A percentile compares a stretch with the other conserved stretches of the same genome.
Conservation (phyloP, 371 early-diverging fungal species). For the Actinomortierella wolfii region DNA sequence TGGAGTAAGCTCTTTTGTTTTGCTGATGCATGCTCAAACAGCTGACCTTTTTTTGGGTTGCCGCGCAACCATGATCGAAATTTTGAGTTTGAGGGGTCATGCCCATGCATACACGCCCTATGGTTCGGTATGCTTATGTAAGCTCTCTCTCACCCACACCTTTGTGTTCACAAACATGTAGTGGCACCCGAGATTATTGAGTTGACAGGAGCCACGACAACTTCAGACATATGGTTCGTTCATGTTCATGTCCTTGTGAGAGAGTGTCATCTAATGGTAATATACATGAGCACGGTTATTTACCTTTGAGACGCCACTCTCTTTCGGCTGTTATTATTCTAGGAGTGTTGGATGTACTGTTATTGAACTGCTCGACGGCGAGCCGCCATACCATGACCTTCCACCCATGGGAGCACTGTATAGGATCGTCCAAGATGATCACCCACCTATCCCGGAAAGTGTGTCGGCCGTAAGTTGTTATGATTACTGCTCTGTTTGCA, state of each 20-base stretch:
- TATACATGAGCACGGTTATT: too few relatives aligned
- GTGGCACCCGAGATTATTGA: slow-evolving; percentile 90
- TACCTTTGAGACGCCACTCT: too few relatives aligned
- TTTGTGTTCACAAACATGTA: slow-evolving; percentile 48
- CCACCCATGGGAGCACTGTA: slow-evolving; percentile 89
- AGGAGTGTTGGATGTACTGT: slow-evolving; percentile 89
- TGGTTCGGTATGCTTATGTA: neutral
- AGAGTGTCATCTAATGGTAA: too few relatives aligned
- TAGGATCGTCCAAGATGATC: slow-evolving; percentile 89
- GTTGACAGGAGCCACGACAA: slow-evolving; percentile 73
- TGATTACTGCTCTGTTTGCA: neutral
- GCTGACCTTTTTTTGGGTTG: neutral
- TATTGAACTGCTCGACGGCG: slow-evolving; percentile 85
- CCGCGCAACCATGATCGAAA: neutral
- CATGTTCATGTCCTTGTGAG: neutral
- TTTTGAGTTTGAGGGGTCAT: neutral
- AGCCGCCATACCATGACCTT: slow-evolving; percentile 85
- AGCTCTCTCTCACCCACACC: neutral
- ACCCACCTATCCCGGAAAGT: slow-evolving; percentile 83
- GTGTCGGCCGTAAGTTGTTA: slow-evolving; percentile 66
- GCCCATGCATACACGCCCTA: slow-evolving; percentile 2
- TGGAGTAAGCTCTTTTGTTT: slow-evolving; percentile 58
- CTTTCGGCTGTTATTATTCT: too few relatives aligned
- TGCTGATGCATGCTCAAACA: neutral
- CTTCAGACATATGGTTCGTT: slow-evolving; percentile 81